These are phyloP conservation scores for Sanghuangporus weigelae DNA, from an alignment of 1,284 basidiomycete species.

Conservation along the genomic window DNA sequence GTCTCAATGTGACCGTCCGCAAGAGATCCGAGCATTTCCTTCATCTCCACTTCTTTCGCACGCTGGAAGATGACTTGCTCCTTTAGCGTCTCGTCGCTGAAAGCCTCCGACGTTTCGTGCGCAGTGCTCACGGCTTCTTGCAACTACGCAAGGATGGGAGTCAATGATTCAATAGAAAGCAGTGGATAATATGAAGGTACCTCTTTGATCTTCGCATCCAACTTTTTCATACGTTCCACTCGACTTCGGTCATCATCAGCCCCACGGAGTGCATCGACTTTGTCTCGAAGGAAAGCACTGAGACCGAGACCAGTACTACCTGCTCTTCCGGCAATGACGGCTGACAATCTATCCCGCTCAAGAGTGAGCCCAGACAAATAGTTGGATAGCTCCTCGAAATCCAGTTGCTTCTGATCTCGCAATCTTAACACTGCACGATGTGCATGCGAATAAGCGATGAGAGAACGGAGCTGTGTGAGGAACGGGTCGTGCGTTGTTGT, in stretches of 20 bases:
- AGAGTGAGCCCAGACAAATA: slow-evolving; percentile 88
- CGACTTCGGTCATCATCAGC: slow-evolving; percentile 91
- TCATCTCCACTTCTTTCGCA: slow-evolving; percentile 92
- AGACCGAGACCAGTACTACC: slow-evolving; percentile 79
- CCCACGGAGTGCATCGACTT: slow-evolving; percentile 86
- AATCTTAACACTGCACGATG: slow-evolving; percentile 90
- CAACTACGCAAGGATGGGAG: slow-evolving; percentile 47
- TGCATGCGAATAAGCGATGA: slow-evolving; percentile 84
- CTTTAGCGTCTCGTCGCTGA: slow-evolving; percentile 88
- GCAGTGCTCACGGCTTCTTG: slow-evolving; percentile 95
- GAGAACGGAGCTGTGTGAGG: slow-evolving; percentile 82
- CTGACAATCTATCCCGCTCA: slow-evolving; percentile 89
- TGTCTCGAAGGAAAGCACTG: slow-evolving; percentile 90
- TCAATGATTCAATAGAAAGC: not conserved
- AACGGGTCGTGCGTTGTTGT: slow-evolving; percentile 84
- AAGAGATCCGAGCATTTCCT: slow-evolving; percentile 83
- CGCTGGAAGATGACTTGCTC: slow-evolving; percentile 90
- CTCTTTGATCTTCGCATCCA: slow-evolving; percentile 94
- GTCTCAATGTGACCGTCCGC: slow-evolving; percentile 95
- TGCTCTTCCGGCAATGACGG: slow-evolving; percentile 75
- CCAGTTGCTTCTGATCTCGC: slow-evolving; percentile 97
- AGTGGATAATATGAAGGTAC: slow-evolving; percentile 36
- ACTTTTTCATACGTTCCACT: slow-evolving; percentile 87
- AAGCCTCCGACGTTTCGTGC: slow-evolving; percentile 92
- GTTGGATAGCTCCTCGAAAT: slow-evolving; percentile 96